Evolutionary conservation across 495 filamentous ascomycete species (phyloP), one percentile per base, ranked within the genome.

Genomic region (Amniculicola lignicola): DNA sequence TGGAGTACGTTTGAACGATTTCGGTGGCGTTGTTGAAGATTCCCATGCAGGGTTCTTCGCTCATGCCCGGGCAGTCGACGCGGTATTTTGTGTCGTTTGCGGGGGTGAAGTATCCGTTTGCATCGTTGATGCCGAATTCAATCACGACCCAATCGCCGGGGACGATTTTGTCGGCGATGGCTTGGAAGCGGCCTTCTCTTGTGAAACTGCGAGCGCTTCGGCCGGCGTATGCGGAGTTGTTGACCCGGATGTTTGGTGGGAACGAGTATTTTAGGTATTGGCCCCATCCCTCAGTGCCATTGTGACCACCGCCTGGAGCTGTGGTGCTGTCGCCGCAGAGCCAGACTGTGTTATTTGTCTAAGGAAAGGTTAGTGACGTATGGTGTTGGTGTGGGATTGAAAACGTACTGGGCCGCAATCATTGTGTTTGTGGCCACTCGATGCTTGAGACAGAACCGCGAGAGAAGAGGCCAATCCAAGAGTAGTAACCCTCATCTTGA

Each of bases 41-140:
- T 12, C 73, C 77, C 39, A 71, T 64, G 69, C 81, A 84, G 1
- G 74, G 78, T 64, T 83, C 75, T 51, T 62, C 59, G 35, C 75
- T 78, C 1, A 70, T 71, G 16, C 80, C 81, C 0, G 70, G 60
- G 52, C 81, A 83, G 61, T 79, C 79, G 33, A 74, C 77, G 28
- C 80, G 77, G 18, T 77, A 79, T 64, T 84, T 82, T 7, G 7
- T 33, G 64, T 83, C 81, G 2, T 23, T 23, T 2, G 31, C 22
- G 28, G 46, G 19, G 18, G 15, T 50, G 9, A 27, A 29, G 27
- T 22, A 47, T n/a, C 43, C 43, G n/a, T 60, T 68, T 5, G 70
- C 69, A 59, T 83, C 81, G 63, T 84, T 84, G 71, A 83, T 80
- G 2, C 81, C 81, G 54, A 84, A 82, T 57, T 80, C 78, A 60